Base-by-base conservation (phyloP, 805 yeast species). In the Yamadazyma akitaensis region DNA sequence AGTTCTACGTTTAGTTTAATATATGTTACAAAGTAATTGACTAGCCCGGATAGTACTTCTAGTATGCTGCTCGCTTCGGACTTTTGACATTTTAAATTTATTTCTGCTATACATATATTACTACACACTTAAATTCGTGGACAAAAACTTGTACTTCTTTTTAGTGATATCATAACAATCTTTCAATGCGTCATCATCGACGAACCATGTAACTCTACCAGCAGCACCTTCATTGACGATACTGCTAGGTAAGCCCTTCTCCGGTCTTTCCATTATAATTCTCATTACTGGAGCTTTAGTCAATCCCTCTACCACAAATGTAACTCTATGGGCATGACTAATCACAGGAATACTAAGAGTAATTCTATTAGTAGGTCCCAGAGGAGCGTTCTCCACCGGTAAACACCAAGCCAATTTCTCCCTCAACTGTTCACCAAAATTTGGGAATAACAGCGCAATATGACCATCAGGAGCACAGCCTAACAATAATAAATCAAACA, bases 401-500 rank as follows among this genome's bases (percentile, higher is more conserved):
- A 88, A 86, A 53, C 91, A 91, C 97, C 98, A 92, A 1, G 97
- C 97, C 55, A 85, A 77, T 51, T 84, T 80, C 64, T 92, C 99
- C 61, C 97, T 78, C 54, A 92, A 72, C 46, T 87, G 85, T 55
- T 88, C 94, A 32, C 76, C 76, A 60, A 88, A 94, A 62, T 85
- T 85, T 18, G 99, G 99, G 74, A 92, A 92, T 46, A 92, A 77
- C n/a, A 96, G 89, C 43, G 97, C 96, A 60, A 89, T 88, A 65
- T 92, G 99, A 18, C 99, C 99, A 65, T 92, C 99, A 2, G 98
- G 98, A 0, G 99, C 99, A 74, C 98, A 92, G 21, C 99, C 99
- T 49, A 94, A 75, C 54, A 94, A 72, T 51, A 94, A 79, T 44
- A 94, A 70, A 65, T 94, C 98, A 69, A 94, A 92, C 81, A 88